Percentiles rank a stretch among this genome's conserved stretches.
phyloP scores from a whole-genome alignment of 2,329 filamentous ascomycete genomes.

The Fusarium sp. region DNA sequence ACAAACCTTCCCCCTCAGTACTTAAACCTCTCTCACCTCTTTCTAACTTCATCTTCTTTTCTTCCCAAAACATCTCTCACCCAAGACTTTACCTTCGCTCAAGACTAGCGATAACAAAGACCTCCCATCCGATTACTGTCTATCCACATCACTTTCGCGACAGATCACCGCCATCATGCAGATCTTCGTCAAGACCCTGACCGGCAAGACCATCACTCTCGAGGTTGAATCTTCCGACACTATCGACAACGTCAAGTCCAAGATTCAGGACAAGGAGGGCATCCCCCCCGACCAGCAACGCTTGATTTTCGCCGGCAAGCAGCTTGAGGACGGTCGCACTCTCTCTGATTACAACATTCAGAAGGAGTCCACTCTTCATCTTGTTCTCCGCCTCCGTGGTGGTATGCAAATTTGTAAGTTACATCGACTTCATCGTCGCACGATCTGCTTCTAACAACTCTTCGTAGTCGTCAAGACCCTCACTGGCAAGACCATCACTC shows the following conservation, averaged over 20 bases:
- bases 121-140: slow-evolving; percentile 26
- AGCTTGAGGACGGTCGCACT: slow-evolving; percentile 86
- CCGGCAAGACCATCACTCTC: slow-evolving; percentile 68
- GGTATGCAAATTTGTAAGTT: slow-evolving; percentile 73
- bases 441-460: slow-evolving; percentile 25
- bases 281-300: slow-evolving; percentile 97
- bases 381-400: slow-evolving; percentile 77
- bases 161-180: slow-evolving; percentile 74
- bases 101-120: slow-evolving; percentile 16
- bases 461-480: slow-evolving; percentile 77
- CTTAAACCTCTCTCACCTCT: slow-evolving; percentile 47
- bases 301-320: slow-evolving; percentile 95
- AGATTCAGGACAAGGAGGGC: slow-evolving; percentile 99
- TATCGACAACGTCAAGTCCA: slow-evolving; percentile 97
- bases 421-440: too few species aligned
- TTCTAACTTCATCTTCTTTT: slow-evolving; percentile 23
- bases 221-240: slow-evolving; percentile 91
- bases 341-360: slow-evolving; percentile 68
- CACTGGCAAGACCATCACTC: slow-evolving; percentile 93
- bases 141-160: slow-evolving; percentile 38
- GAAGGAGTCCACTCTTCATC: slow-evolving; percentile 76
- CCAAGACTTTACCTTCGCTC: slow-evolving; percentile 11
- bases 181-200: slow-evolving; percentile 98
- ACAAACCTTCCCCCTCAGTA: slow-evolving; percentile 41
- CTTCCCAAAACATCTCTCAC: slow-evolving; percentile 25